Evolutionary conservation across 805 yeast species (phyloP).

Genomic region (Saturnispora diversa): DNA sequence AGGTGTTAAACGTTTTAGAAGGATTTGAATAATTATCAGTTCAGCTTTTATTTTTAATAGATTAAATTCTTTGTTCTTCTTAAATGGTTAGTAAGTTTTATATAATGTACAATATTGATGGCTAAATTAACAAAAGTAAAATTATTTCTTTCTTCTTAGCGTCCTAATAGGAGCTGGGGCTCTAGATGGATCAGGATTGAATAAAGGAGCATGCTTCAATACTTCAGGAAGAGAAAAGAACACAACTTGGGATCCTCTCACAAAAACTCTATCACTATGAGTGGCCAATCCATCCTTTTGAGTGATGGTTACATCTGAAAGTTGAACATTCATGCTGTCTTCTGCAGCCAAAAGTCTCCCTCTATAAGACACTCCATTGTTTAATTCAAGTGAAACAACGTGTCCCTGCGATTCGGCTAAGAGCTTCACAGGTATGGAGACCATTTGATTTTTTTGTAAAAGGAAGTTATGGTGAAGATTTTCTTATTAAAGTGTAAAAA

Average conservation of each 20-base stretch:
- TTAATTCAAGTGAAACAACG: slow-evolving; percentile 69
- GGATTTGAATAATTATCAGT: slow-evolving; percentile 47
- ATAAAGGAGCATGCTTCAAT: slow-evolving; percentile 82
- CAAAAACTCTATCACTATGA: slow-evolving; percentile 75
- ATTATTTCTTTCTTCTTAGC: slow-evolving; percentile 2
- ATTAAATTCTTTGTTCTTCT: background rate
- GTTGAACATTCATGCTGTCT: slow-evolving; percentile 90
- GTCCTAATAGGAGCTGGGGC: slow-evolving; percentile 70
- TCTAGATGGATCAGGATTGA: slow-evolving; percentile 45
- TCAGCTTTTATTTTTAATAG: background rate
- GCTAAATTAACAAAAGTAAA: background rate
- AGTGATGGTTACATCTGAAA: slow-evolving; percentile 75
- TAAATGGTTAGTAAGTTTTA: background rate
- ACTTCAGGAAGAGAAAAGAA: slow-evolving; percentile 85
- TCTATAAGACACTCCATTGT: slow-evolving; percentile 77
- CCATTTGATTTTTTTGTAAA: slow-evolving; percentile 36
- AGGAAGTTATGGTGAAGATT: background rate
- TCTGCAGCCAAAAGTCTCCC: slow-evolving; percentile 82
- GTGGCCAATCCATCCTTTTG: slow-evolving; percentile 66
- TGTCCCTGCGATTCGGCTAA: slow-evolving; percentile 73
- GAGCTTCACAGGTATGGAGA: slow-evolving; percentile 76
- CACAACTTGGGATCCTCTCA: slow-evolving; percentile 85
- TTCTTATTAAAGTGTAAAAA: background rate
- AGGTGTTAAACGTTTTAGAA: slow-evolving; percentile 78
- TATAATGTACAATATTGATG: slow-evolving; percentile 3